A percentile compares a stretch with the other conserved stretches of the same genome.
These are phyloP conservation scores for Hypericum perforatum DNA, from an alignment of 345 rosid genomes.

Conservation along the genomic window DNA sequence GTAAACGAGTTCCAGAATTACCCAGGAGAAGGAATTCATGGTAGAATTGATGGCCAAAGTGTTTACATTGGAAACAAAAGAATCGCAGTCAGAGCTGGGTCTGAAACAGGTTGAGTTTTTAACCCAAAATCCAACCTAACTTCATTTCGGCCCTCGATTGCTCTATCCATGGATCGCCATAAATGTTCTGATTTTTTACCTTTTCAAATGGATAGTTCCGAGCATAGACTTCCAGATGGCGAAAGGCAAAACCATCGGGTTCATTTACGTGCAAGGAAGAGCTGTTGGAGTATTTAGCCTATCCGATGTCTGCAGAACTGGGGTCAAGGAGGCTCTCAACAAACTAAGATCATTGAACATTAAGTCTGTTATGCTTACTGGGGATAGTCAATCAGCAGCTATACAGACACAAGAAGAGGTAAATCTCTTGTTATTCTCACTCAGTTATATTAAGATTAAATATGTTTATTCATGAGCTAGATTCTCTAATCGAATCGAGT, in stretches of 20 bases:
- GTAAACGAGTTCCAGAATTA: conserved; percentile 58
- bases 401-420: conserved; percentile 76
- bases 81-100: conserved; percentile 54
- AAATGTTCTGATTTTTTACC: background rate
- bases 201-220: conserved; percentile 25
- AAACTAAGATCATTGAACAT: conserved; percentile 47
- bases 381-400: conserved; percentile 66
- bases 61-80: conserved; percentile 67
- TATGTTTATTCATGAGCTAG: no score
- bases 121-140: background rate
- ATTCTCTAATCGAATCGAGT: no score
- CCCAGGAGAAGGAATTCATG: conserved; percentile 86
- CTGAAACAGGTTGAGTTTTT: conserved; percentile 33
- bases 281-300: conserved; percentile 48
- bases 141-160: background rate
- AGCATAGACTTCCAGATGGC: conserved; percentile 18
- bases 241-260: conserved; percentile 56
- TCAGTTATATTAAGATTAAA: no score
- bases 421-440: background rate
- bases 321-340: conserved; percentile 52
- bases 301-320: conserved; percentile 67
- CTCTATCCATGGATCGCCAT: no score
- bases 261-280: conserved; percentile 36
- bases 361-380: conserved; percentile 71
- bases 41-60: conserved; percentile 56